Evolutionary conservation across 768 basidiomycete genomes (phyloP).

Genomic region (Suillus subluteus): DNA sequence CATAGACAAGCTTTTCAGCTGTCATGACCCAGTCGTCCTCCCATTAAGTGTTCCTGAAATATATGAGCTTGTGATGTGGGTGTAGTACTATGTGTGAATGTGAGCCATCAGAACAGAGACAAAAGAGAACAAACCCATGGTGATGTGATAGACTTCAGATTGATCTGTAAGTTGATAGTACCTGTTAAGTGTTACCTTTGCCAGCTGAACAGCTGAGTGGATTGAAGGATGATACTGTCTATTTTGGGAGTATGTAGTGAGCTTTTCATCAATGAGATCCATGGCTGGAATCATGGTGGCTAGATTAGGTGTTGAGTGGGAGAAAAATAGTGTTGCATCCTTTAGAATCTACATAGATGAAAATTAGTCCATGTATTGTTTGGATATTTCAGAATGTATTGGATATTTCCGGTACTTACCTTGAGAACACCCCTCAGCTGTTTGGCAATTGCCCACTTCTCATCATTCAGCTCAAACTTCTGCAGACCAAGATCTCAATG

Average conservation of each 20-base stretch:
- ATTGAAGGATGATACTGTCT: conserved; percentile 9
- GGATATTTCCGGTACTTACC: conserved; percentile 18
- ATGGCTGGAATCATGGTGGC: conserved; percentile 36
- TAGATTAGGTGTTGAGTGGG: conserved; percentile 22
- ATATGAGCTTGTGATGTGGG: conserved; percentile 30
- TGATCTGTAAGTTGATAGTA: conserved; percentile 29
- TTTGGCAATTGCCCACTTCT: conserved; percentile 19
- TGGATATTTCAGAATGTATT: no score
- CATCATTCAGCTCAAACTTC: conserved; percentile 9
- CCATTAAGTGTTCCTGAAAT: conserved; percentile 32
- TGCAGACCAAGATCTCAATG: neutral
- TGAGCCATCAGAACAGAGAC: neutral
- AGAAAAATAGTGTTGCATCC: conserved; percentile 31
- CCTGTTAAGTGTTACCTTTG: conserved; percentile 21
- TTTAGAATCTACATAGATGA: conserved; percentile 24
- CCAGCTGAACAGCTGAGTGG: conserved; percentile 8
- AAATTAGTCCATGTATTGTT: neutral
- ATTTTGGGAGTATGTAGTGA: conserved; percentile 15
- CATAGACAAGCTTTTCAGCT: conserved; percentile 25
- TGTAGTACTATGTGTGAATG: conserved; percentile 30
- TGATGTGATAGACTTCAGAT: conserved; percentile 28
- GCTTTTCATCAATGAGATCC: conserved; percentile 33
- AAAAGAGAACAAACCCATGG: conserved; percentile 27
- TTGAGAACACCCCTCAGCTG: conserved; percentile 25
- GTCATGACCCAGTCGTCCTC: conserved; percentile 28